Base-by-base conservation (phyloP, 371 early-diverging fungal genomes). In the Apophysomyces elegans region DNA sequence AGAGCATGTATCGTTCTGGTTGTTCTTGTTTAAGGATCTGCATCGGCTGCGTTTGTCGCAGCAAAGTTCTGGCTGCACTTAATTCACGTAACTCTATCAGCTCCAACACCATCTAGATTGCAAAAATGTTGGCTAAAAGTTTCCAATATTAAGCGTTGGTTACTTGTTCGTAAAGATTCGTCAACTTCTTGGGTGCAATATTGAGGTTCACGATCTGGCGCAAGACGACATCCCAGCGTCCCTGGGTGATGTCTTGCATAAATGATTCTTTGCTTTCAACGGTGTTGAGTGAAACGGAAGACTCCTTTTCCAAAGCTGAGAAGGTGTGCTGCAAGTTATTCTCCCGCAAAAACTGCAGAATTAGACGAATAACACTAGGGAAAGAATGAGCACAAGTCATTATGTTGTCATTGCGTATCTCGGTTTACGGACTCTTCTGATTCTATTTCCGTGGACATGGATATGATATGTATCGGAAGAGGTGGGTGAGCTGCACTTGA, bases 141-240 rank as follows among this genome's bases (percentile, higher is more conserved):
- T 16, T 37, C 12, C 43, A 12, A 59, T 26, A 1, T 9, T 8
- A 21, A 59, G 16, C 6, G 13, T 12, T 2, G 18, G 62, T 61
- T 75, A 94, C 93, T 77, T 95, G 96, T 74, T 97, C 97, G 71
- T 96, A 96, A 4, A 97, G 84, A 73, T 93, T 94, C 59, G 90
- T 76, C 37, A 94, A 80, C 59, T 92, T 91, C 36, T 78, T 78
- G 4, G 82, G 83, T 7, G 93, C 84, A 6, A 97, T 79, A 58
- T 83, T 87, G 14, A 96, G 79, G 60, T 89, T 86, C 7, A 82
- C 75, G 12, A 91, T 83, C 4, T 88, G 89, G 21, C 81, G 76
- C 6, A 96, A 79, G 0, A 98, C 98, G 13, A 75, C 74, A 67
- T 96, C 96, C 97, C 98, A 98, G 57, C 85, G 80, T 0, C 96